Base-by-base conservation (phyloP, 2,329 filamentous ascomycete species). In the Aureobasidium subglaciale region DNA sequence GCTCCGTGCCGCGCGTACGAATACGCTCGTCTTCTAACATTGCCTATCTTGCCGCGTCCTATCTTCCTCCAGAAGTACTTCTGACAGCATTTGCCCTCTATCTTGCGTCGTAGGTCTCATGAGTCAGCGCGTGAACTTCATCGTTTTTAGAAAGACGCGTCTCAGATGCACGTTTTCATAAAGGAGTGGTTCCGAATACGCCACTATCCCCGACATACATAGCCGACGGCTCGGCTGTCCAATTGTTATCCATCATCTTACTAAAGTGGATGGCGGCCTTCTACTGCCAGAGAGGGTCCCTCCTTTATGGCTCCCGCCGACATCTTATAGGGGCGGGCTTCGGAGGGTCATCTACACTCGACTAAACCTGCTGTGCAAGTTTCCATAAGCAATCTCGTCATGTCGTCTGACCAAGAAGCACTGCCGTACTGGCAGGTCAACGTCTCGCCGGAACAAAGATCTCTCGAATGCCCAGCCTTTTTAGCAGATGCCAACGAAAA, bases 341-440 rank as follows among this genome's bases (percentile, higher is more conserved):
- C 13, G 15, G 32, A 37, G 16, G 25, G 10, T 24, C 32, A 37
- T 29, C 22, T 29, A n/a, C 22, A 11, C 22, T 38, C 46, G 46
- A 50, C 46, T 38, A 50, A 29, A 37, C 46, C 18, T 50, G 46
- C 46, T 9, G 16, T 29, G 2, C 18, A 38, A 38, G 5, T n/a
- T 16, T 18, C 16, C 22, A 5, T 11, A 6, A 2, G 7, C 16
- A 15, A 22, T 25, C 10, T 10, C 18, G 18, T 13, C 38, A 54
- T 54, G 50, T 32, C 38, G 37, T 27, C 35, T 7, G 34, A 29
- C 1, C 20, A 53, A 16, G 50, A 42, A 11, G 10, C 29, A 9
- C 60, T 78, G 22, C 85, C 86, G 0, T 95, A 86, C 74, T 96
- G 90, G 90, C 86, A 92, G 60, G 78, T 87, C 70, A 96, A 96